phyloP scores from a whole-genome alignment of 805 yeast species.

The Metschnikowia lochheadii region DNA sequence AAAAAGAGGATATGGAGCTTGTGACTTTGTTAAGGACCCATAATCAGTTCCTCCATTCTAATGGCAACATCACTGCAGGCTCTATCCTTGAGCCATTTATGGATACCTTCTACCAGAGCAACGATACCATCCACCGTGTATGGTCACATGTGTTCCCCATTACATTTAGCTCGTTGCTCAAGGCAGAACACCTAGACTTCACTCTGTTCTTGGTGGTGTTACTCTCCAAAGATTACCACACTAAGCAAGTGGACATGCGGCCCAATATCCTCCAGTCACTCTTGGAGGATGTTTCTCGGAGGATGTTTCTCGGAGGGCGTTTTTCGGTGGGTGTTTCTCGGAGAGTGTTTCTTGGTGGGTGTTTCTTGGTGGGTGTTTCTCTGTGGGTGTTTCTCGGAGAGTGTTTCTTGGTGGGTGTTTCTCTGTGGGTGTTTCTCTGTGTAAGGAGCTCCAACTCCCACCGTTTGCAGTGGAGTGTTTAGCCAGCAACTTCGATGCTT shows the following conservation, averaged over 20 bases:
- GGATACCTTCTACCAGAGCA: constrained; percentile 78
- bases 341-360: too few relatives aligned
- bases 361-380: too few relatives aligned
- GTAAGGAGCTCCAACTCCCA: constrained; percentile 75
- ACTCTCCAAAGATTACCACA: constrained; percentile 86
- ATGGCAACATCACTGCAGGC: constrained; percentile 42
- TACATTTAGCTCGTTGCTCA: constrained; percentile 68
- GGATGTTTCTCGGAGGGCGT: too few relatives aligned
- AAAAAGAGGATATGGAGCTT: constrained; percentile 24
- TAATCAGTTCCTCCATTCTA: constrained; percentile 25
- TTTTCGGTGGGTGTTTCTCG: too few relatives aligned
- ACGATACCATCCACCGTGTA: constrained; percentile 71
- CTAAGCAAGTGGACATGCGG: constrained; percentile 79
- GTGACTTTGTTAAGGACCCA: constrained; percentile 25
- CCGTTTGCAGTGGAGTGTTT: constrained; percentile 90
- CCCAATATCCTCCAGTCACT: constrained; percentile 85
- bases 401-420: too few relatives aligned
- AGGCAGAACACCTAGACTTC: constrained; percentile 78
- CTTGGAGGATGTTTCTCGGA: constrained; percentile 81
- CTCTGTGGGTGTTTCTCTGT: too few relatives aligned
- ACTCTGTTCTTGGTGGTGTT: constrained; percentile 72
- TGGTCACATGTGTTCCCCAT: constrained; percentile 86
- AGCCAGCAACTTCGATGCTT: constrained; percentile 81
- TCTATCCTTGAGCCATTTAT: constrained; percentile 67
- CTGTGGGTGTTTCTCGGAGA: too few relatives aligned